Percentiles rank a stretch among this genome's conserved stretches.
Evolutionary conservation across 2,329 filamentous ascomycete genomes (phyloP).

Genomic region (Aspergillus vadensis): DNA sequence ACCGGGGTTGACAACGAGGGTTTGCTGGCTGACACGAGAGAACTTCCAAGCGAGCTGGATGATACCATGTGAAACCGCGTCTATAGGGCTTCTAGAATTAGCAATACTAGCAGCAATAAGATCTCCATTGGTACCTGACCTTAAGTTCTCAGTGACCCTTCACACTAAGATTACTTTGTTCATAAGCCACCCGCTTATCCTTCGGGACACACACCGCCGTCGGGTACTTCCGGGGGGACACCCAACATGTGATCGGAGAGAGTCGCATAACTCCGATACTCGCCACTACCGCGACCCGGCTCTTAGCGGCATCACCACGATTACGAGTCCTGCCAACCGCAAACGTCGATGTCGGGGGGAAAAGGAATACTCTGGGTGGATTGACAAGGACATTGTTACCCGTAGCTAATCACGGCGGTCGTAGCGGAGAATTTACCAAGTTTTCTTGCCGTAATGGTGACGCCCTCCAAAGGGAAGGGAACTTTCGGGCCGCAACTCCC

Average conservation of each 20-base stretch:
- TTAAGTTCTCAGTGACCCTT: neutral
- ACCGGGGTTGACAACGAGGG: neutral
- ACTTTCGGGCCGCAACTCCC: constrained; percentile 6
- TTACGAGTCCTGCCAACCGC: neutral
- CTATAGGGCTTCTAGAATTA: neutral
- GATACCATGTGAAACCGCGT: neutral
- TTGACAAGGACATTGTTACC: neutral
- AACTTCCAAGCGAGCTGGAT: neutral
- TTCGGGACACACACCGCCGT: constrained; percentile 2
- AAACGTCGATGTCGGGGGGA: neutral
- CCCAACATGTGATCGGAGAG: constrained; percentile 17
- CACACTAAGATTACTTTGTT: neutral
- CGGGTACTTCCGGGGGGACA: constrained; percentile 12
- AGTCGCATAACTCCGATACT: constrained; percentile 11
- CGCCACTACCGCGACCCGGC: neutral
- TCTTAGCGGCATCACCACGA: neutral
- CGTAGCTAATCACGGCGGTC: neutral
- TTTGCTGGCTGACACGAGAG: neutral
- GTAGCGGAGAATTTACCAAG: neutral
- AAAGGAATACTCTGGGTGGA: neutral
- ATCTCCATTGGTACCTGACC: neutral
- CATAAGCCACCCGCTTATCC: neutral
- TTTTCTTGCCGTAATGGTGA: constrained; percentile 15
- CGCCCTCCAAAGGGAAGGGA: neutral
- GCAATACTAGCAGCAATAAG: neutral